Evolutionary conservation across 106 monocot species (phyloP).

Genomic region (Ottelia alismoides): DNA sequence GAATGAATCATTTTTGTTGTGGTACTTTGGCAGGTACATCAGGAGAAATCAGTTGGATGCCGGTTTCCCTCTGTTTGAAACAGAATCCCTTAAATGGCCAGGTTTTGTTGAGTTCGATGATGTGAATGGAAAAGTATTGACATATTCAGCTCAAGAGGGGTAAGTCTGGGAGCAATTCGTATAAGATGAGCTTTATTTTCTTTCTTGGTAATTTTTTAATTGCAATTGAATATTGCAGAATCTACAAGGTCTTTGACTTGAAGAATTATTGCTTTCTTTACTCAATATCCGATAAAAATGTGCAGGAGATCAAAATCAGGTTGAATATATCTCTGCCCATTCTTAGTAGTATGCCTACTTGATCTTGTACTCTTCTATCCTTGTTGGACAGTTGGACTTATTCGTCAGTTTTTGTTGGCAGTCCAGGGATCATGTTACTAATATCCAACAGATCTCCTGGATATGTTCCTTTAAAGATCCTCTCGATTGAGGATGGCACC

Average conservation of each 20-base stretch:
- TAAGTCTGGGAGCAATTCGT: slow-evolving; percentile 8
- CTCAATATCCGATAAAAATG: no score
- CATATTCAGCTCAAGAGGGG: slow-evolving; percentile 89
- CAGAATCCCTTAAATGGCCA: no score
- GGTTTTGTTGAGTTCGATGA: slow-evolving; percentile 96
- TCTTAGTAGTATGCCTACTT: no score
- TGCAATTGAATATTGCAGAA: slow-evolving; percentile 31
- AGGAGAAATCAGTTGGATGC: slow-evolving; percentile 76
- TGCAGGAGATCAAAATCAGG: slow-evolving; percentile 98
- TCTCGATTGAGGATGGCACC: slow-evolving; percentile 76
- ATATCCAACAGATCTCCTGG: slow-evolving; percentile 49
- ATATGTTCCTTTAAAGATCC: slow-evolving; percentile 65
- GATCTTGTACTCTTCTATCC: no score
- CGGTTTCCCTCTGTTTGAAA: slow-evolving; percentile 79
- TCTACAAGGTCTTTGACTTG: slow-evolving; percentile 75
- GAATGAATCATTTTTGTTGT: background rate
- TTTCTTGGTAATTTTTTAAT: background rate
- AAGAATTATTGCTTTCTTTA: slow-evolving; percentile 64
- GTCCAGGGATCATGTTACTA: slow-evolving; percentile 80
- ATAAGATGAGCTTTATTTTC: background rate
- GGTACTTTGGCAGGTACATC: slow-evolving; percentile 41
- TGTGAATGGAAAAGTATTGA: slow-evolving; percentile 90
- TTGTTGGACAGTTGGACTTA: no score
- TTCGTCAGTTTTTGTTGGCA: slow-evolving; percentile 16
- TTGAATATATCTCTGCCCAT: slow-evolving; percentile 32